These are phyloP conservation scores for Capsella bursapastoris DNA, from an alignment of 345 rosid genomes.

Conservation along the genomic window DNA sequence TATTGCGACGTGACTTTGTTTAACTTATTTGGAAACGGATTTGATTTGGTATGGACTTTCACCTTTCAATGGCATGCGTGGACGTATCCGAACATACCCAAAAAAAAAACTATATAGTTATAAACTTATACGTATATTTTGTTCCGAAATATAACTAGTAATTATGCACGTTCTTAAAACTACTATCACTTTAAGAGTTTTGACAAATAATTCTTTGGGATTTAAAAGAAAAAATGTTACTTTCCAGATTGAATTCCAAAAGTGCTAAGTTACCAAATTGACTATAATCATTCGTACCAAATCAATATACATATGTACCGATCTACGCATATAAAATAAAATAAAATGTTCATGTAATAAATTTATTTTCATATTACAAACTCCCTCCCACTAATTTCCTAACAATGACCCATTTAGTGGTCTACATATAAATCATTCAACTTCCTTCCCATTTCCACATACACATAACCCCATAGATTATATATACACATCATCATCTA, in stretches of 20 bases:
- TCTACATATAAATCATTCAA: slow-evolving; percentile 15
- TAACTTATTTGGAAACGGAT: neutral
- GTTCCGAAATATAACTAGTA: neutral
- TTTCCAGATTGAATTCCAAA: slow-evolving; percentile 1
- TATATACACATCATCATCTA: slow-evolving; percentile 20
- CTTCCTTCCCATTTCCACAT: slow-evolving; percentile 12
- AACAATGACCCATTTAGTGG: slow-evolving; percentile 6
- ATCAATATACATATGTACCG: neutral
- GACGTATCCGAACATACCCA: neutral
- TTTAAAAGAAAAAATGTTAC: neutral
- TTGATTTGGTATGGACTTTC: neutral
- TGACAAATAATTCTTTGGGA: neutral
- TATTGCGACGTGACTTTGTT: slow-evolving; percentile 7
- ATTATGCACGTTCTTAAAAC: neutral
- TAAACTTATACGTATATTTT: neutral
- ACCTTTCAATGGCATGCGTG: neutral
- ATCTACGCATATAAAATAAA: neutral
- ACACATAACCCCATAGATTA: slow-evolving; percentile 13
- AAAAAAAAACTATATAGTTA: neutral
- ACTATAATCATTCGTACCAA: neutral
- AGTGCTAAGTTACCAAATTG: neutral
- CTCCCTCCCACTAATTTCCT: slow-evolving; percentile 29
- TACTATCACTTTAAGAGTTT: neutral
- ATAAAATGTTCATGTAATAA: neutral
- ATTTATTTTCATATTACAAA: slow-evolving; percentile 26